Evolutionary conservation across 2,329 filamentous ascomycete genomes (phyloP), one percentile per base, ranked within the genome.

Genomic region (Colletotrichum phormii): DNA sequence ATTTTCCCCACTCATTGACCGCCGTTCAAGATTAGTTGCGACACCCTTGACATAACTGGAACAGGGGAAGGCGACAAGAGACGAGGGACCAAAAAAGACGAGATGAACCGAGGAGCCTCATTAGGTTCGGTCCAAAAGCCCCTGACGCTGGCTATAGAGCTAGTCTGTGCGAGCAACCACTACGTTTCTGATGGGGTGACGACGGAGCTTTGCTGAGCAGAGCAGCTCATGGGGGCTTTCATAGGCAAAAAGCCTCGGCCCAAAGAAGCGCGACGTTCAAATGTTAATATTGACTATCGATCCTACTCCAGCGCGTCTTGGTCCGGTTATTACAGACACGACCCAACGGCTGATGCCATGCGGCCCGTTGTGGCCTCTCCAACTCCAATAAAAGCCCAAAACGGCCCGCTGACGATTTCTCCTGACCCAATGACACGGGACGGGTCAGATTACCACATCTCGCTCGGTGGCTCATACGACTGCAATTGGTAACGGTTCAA

Each of bases 21-120:
- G 61, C 61, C 24, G 49, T 57, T 61, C 35, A 57, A 64, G 58
- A 58, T 73, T 73, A 49, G 66, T 42, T 42, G 55, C 29, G 22
- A 64, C 31, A 73, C 61, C 66, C 71, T 59, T 62, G 66, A 42
- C 55, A 55, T 73, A 66, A 60, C 67, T 73, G 60, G 35, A 71
- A 60, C 60, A 57, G 60, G 46, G 54, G 66, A 73, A 73, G 46
- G 70, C 64, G 66, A 65, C 46, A 59, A 54, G 66, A 60, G 66
- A 42, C 49, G 66, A 70, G 46, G 35, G 64, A 60, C 42, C 37
- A 46, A 6, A n/a, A 64, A 58, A 72, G 66, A 65, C 46, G 61
- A 73, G 66, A 73, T 65, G 71, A 73, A 73, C 66, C 33, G 37
- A 22, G 9, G 66, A 71, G 71, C 66, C 60, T 64, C 66, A 53